Evolutionary conservation across 1,284 basidiomycete species (phyloP).

Genomic region (Moesziomyces globuligerus): DNA sequence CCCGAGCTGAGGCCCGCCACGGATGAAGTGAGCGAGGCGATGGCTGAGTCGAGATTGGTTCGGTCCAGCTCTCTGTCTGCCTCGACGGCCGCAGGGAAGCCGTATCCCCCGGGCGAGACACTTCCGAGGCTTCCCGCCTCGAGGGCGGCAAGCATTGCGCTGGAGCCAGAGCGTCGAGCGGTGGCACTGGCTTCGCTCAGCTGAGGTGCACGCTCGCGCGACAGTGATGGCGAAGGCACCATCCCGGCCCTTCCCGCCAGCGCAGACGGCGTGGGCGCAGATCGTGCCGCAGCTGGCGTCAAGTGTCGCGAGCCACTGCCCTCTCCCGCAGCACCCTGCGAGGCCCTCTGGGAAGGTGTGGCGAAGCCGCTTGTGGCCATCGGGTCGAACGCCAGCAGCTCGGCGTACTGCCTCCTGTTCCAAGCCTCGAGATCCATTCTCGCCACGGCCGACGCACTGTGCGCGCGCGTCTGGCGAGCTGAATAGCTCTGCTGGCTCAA

Average conservation of each 20-base stretch:
- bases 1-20: conserved; percentile 21
- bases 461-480: conserved; percentile 9
- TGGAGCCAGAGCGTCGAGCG: conserved; percentile 5
- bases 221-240: conserved; percentile 8
- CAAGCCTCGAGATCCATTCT: conserved; percentile 20
- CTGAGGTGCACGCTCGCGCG: conserved; percentile 17
- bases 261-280: conserved; percentile 23
- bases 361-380: neutral
- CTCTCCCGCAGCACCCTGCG: neutral
- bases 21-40: conserved; percentile 22
- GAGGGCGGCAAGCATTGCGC: conserved; percentile 5
- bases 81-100: conserved; percentile 2
- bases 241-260: neutral
- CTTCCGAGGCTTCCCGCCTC: conserved; percentile 3
- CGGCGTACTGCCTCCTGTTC: conserved; percentile 16
- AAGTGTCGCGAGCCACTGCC: conserved; percentile 11
- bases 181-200: conserved; percentile 4
- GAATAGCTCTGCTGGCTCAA: conserved; percentile 29
- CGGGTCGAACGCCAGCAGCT: conserved; percentile 1
- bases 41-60: conserved; percentile 22
- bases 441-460: conserved; percentile 21
- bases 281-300: conserved; percentile 25
- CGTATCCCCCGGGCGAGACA: conserved; percentile 5
- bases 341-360: too few species aligned
- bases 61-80: conserved; percentile 17